Conservation (phyloP, 2,329 filamentous ascomycete genomes). For the Emergomyces pasteurianus region DNA sequence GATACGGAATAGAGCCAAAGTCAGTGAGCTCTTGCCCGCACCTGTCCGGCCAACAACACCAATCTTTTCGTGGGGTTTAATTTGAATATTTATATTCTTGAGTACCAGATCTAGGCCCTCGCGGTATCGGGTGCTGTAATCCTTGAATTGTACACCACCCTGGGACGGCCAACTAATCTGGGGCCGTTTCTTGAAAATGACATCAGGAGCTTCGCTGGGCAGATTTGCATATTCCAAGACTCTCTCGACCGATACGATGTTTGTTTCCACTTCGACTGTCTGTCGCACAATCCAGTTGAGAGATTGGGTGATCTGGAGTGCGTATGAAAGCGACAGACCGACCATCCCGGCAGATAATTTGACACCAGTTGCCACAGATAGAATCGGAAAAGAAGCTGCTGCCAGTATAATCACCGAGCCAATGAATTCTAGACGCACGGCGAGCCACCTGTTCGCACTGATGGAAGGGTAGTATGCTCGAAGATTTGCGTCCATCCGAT, state of each 20-base stretch:
- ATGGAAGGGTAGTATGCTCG: conserved; percentile 93
- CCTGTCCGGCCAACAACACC: conserved; percentile 93
- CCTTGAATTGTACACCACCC: conserved; percentile 78
- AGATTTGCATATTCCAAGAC: conserved; percentile 89
- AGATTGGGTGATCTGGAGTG: conserved; percentile 89
- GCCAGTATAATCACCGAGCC: conserved; percentile 87
- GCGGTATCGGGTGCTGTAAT: conserved; percentile 90
- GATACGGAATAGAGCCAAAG: conserved; percentile 84
- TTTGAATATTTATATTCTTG: conserved; percentile 81
- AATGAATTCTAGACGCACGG: conserved; percentile 88
- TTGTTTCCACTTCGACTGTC: conserved; percentile 99
- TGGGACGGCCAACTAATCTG: conserved; percentile 83
- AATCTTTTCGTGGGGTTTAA: conserved; percentile 96
- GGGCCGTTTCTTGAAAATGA: conserved; percentile 76
- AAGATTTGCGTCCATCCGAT: conserved; percentile 89
- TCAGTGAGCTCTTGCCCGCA: conserved; percentile 90
- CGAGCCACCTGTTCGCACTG: conserved; percentile 87
- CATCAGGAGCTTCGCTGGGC: conserved; percentile 87
- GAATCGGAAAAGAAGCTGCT: conserved; percentile 69
- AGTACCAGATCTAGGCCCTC: conserved; percentile 81
- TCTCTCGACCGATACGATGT: conserved; percentile 96
- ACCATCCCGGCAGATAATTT: conserved; percentile 61
- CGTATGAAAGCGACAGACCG: conserved; percentile 93
- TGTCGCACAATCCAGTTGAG: conserved; percentile 99
- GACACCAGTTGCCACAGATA: conserved; percentile 60